Conservation (phyloP, 148 eudicot species). For the Salicornia ramosissima region DNA sequence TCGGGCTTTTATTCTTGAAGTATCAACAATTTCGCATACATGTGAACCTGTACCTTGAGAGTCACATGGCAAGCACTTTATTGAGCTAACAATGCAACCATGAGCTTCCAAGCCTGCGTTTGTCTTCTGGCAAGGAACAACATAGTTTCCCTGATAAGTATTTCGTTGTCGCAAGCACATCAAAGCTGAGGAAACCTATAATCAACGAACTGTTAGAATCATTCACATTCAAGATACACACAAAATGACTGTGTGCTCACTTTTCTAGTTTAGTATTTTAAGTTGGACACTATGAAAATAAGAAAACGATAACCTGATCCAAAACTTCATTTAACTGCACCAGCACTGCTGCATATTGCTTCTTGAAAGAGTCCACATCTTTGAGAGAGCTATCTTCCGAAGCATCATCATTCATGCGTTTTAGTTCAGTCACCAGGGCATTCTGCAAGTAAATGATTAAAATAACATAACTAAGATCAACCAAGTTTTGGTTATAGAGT, state of each 20-base stretch:
- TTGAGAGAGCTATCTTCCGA: conserved; percentile 52
- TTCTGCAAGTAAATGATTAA: conserved; percentile 42
- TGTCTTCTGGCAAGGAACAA: conserved; percentile 43
- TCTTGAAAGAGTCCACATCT: conserved; percentile 72
- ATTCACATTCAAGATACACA: not conserved
- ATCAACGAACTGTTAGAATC: conserved; percentile 17
- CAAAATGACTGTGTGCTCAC: not conserved
- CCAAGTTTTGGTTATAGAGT: not conserved
- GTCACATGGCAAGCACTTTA: conserved; percentile 39
- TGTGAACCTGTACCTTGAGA: conserved; percentile 52
- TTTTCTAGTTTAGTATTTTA: not conserved
- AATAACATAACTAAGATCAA: not conserved
- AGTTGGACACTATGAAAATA: conserved; percentile 1
- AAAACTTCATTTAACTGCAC: conserved; percentile 72
- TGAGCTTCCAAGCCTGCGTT: conserved; percentile 32
- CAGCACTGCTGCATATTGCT: conserved; percentile 91
- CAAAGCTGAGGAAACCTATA: conserved; percentile 83
- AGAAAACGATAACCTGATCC: conserved; percentile 50
- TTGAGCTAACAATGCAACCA: conserved; percentile 33
- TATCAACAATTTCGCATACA: conserved; percentile 66
- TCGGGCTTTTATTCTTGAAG: conserved; percentile 72
- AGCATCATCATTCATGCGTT: conserved; percentile 85
- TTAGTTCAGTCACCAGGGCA: conserved; percentile 76
- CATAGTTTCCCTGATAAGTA: conserved; percentile 61
- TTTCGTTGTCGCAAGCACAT: conserved; percentile 73